A percentile compares a stretch with the other conserved stretches of the same genome.
These are phyloP conservation scores for Eucalyptus sp. DNA, from an alignment of 345 rosid species.

Conservation along the genomic window DNA sequence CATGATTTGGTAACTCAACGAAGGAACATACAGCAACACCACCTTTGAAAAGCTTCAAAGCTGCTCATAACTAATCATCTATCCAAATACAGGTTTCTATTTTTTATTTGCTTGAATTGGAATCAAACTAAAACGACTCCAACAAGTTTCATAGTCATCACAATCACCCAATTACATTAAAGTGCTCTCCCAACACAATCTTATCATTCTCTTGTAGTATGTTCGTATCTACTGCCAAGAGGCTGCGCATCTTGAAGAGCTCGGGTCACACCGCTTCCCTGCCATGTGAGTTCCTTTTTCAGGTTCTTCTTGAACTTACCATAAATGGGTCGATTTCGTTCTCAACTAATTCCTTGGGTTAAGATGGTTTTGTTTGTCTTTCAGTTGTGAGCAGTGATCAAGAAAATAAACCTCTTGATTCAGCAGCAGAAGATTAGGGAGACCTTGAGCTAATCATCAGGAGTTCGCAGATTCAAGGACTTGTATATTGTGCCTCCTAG, in stretches of 20 bases:
- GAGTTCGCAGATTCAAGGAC: neutral
- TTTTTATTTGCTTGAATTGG: neutral
- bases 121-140: neutral
- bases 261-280: neutral
- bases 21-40: neutral
- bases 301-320: neutral
- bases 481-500: neutral
- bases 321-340: neutral
- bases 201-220: constrained; percentile 15
- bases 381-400: constrained; percentile 5
- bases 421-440: neutral
- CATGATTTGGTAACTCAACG: neutral
- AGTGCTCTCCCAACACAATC: neutral
- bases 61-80: neutral
- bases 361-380: neutral
- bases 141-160: neutral
- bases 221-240: constrained; percentile 34
- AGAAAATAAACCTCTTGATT: constrained; percentile 2
- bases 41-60: neutral
- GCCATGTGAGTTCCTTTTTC: constrained; percentile 3
- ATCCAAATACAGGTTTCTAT: neutral
- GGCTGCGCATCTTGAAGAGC: constrained; percentile 33
- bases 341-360: neutral
- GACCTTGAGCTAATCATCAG: neutral
- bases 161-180: neutral